Evolutionary conservation across 495 filamentous ascomycete genomes (phyloP).

Genomic region (Beverwykella pulmonaria): DNA sequence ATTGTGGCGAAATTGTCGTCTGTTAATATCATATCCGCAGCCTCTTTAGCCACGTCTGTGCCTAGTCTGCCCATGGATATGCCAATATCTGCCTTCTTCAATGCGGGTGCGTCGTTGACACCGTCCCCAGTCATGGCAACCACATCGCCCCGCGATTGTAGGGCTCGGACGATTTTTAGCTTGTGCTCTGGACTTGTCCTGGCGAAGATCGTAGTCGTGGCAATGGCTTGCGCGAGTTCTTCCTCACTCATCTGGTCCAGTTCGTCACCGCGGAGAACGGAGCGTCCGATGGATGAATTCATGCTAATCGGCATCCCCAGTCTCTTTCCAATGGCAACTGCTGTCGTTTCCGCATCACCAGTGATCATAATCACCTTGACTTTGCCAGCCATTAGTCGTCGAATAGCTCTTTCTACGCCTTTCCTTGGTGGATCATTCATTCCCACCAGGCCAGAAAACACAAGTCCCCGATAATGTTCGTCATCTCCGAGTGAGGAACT

Average conservation of each 20-base stretch:
- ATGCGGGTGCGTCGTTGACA: slow-evolving; percentile 93
- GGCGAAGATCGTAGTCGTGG: slow-evolving; percentile 88
- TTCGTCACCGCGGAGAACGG: slow-evolving; percentile 85
- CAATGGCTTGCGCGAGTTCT: slow-evolving; percentile 79
- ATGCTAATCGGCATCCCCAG: slow-evolving; percentile 79
- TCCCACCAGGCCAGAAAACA: slow-evolving; percentile 88
- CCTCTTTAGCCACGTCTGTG: slow-evolving; percentile 97
- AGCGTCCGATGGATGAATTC: slow-evolving; percentile 45
- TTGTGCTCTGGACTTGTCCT: slow-evolving; percentile 97
- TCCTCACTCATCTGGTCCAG: slow-evolving; percentile 85
- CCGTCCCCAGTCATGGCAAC: slow-evolving; percentile 99
- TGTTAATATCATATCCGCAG: slow-evolving; percentile 98
- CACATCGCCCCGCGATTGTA: slow-evolving; percentile 92
- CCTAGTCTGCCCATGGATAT: slow-evolving; percentile 95
- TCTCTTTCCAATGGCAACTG: slow-evolving; percentile 87
- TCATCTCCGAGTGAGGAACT: slow-evolving; percentile 58
- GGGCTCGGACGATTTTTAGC: slow-evolving; percentile 89
- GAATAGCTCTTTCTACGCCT: slow-evolving; percentile 85
- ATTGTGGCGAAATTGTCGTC: slow-evolving; percentile 99
- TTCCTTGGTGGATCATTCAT: slow-evolving; percentile 96
- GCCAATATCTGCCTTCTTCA: slow-evolving; percentile 97
- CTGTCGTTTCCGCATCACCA: slow-evolving; percentile 91
- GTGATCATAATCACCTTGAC: slow-evolving; percentile 99
- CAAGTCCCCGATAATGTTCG: slow-evolving; percentile 75
- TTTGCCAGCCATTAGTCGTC: slow-evolving; percentile 86